Evolutionary conservation across 2,329 filamentous ascomycete genomes (phyloP).

Genomic region (Stagonosporopsis tanaceti): DNA sequence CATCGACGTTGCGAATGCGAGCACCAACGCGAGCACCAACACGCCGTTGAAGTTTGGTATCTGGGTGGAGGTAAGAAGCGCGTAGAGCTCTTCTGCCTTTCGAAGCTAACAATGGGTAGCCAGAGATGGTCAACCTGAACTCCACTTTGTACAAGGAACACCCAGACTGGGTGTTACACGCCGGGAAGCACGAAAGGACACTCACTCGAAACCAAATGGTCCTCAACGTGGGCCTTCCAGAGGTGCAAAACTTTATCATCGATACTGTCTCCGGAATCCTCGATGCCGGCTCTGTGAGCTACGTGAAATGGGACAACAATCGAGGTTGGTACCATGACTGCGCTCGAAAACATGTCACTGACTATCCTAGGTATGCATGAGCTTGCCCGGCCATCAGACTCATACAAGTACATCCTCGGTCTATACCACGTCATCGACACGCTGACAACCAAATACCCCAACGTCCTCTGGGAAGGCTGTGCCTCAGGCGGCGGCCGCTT

Average conservation of each 20-base stretch:
- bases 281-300: constrained; percentile 61
- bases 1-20: constrained; percentile 55
- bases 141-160: constrained; percentile 68
- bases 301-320: constrained; percentile 76
- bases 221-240: constrained; percentile 66
- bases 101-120: constrained; percentile 34
- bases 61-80: constrained; percentile 62
- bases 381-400: constrained; percentile 60
- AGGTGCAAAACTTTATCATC: constrained; percentile 71
- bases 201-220: constrained; percentile 67
- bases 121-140: constrained; percentile 72
- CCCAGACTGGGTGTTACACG: constrained; percentile 70
- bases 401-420: constrained; percentile 69
- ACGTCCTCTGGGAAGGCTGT: constrained; percentile 72
- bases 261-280: constrained; percentile 63
- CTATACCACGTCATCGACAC: constrained; percentile 69
- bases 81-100: background rate
- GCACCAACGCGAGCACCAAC: constrained; percentile 41
- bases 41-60: constrained; percentile 66
- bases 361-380: constrained; percentile 61
- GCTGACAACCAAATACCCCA: constrained; percentile 66
- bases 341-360: background rate
- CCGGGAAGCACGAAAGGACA: constrained; percentile 64
- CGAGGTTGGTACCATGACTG: constrained; percentile 49
- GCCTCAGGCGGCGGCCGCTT: constrained; percentile 71